phyloP scores from a whole-genome alignment of 1,139 yeast species.

The Chernovozyma sophiae-reginae region DNA sequence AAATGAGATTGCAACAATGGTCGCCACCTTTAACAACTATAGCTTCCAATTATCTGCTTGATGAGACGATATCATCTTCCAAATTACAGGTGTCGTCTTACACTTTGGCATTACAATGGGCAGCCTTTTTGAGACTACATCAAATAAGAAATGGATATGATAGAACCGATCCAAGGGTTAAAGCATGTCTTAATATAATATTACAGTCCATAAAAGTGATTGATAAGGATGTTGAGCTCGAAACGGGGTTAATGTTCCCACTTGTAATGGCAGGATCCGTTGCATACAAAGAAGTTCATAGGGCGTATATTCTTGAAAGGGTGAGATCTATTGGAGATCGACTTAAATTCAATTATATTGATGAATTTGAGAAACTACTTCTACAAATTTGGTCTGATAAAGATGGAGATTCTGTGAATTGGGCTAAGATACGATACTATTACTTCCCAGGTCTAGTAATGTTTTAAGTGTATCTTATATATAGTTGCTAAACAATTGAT shows the following conservation, averaged over 20 bases:
- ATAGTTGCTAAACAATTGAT: too few relatives aligned
- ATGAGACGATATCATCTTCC: background rate
- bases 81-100: conserved; percentile 11
- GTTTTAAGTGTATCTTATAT: conserved; percentile 12
- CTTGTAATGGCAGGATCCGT: conserved; percentile 21
- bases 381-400: conserved; percentile 14
- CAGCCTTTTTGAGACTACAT: conserved; percentile 18
- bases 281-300: conserved; percentile 12
- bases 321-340: conserved; percentile 12
- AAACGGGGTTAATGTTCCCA: conserved; percentile 20
- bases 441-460: conserved; percentile 20
- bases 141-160: conserved; percentile 18
- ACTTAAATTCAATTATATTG: conserved; percentile 16
- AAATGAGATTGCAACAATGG: conserved; percentile 19
- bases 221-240: conserved; percentile 10
- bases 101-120: conserved; percentile 19
- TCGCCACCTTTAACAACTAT: conserved; percentile 12
- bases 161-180: conserved; percentile 14
- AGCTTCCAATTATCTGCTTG: conserved; percentile 7
- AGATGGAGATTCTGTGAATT: conserved; percentile 16
- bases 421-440: conserved; percentile 18
- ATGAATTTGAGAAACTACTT: conserved; percentile 16
- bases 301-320: conserved; percentile 14
- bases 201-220: conserved; percentile 14
- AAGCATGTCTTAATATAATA: conserved; percentile 15